phyloP scores from a whole-genome alignment of 352 stramenopile genomes.

The Globisporangium orthogonon region DNA sequence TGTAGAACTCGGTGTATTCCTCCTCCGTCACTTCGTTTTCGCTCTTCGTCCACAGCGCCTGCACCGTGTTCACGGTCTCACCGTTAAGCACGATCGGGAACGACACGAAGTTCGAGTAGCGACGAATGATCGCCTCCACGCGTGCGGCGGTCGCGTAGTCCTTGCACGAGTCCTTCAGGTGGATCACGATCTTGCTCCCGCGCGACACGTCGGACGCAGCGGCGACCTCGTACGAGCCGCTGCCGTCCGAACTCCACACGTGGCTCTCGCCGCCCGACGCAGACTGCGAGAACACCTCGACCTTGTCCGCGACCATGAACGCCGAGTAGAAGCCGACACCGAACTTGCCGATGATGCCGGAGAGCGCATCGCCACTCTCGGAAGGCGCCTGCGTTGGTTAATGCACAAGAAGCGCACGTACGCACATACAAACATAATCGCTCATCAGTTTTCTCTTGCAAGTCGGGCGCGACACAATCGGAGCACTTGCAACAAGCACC shows the following conservation, averaged over 20 bases:
- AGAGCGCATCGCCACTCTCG: constrained; percentile 64
- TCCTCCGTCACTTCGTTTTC: constrained; percentile 94
- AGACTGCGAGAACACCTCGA: constrained; percentile 90
- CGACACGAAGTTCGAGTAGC: constrained; percentile 99
- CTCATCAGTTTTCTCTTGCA: background rate
- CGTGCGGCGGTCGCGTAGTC: constrained; percentile 90
- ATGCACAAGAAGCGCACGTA: background rate
- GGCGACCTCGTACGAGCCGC: constrained; percentile 74
- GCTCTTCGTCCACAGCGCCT: constrained; percentile 97
- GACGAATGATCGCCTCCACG: constrained; percentile 96
- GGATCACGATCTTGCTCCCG: constrained; percentile 96
- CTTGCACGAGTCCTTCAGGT: constrained; percentile 96
- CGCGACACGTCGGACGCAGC: constrained; percentile 66
- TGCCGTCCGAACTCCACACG: constrained; percentile 79
- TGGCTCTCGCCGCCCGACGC: constrained; percentile 44
- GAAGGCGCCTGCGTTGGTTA: constrained; percentile 22
- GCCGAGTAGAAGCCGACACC: constrained; percentile 99
- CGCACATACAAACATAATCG: background rate
- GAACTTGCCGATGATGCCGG: constrained; percentile 99
- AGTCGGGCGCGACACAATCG: background rate
- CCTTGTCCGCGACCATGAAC: constrained; percentile 98
- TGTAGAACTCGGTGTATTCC: constrained; percentile 97
- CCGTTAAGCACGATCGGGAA: constrained; percentile 98
- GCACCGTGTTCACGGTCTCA: constrained; percentile 96
- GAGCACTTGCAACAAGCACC: no score